Conservation (phyloP, 768 basidiomycete species). For the Solioccasus polychromus region DNA sequence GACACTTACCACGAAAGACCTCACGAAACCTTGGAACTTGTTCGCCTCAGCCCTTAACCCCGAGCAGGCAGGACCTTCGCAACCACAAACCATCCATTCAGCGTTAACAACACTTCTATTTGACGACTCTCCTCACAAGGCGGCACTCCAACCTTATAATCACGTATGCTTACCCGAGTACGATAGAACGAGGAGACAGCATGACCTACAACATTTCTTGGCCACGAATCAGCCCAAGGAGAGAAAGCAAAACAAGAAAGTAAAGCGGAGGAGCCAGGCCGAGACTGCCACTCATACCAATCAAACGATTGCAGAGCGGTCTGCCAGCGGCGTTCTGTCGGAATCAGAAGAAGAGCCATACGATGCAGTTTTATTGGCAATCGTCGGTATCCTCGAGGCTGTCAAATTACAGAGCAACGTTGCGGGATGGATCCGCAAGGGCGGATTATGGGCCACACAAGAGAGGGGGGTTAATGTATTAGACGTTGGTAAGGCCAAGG, state of each 20-base stretch:
- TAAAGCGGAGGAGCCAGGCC: not conserved
- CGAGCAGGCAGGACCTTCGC: not conserved
- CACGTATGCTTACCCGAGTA: conserved; percentile 79
- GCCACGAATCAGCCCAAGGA: conserved; percentile 14
- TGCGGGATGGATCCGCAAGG: conserved; percentile 61
- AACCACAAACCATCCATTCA: conserved; percentile 32
- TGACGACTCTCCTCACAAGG: conserved; percentile 53
- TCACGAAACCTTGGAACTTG: conserved; percentile 62
- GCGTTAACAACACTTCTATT: conserved; percentile 47
- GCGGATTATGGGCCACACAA: conserved; percentile 40
- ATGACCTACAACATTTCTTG: conserved; percentile 33
- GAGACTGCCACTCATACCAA: not conserved
- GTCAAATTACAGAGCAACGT: conserved; percentile 60
- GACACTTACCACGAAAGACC: conserved; percentile 66
- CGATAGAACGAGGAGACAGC: conserved; percentile 39
- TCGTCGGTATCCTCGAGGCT: conserved; percentile 63
- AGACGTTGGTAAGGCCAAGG: not conserved
- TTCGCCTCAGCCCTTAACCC: conserved; percentile 25
- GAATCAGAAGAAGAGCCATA: conserved; percentile 22
- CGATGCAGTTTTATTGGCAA: conserved; percentile 57
- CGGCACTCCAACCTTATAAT: conserved; percentile 74
- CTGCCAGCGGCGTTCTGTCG: not conserved
- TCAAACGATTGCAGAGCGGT: not conserved
- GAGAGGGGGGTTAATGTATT: conserved; percentile 3
- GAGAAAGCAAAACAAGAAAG: conserved; percentile 5